These are phyloP conservation scores for Fusarium chuoi DNA, from an alignment of 2,329 filamentous ascomycete species.

Conservation along the genomic window DNA sequence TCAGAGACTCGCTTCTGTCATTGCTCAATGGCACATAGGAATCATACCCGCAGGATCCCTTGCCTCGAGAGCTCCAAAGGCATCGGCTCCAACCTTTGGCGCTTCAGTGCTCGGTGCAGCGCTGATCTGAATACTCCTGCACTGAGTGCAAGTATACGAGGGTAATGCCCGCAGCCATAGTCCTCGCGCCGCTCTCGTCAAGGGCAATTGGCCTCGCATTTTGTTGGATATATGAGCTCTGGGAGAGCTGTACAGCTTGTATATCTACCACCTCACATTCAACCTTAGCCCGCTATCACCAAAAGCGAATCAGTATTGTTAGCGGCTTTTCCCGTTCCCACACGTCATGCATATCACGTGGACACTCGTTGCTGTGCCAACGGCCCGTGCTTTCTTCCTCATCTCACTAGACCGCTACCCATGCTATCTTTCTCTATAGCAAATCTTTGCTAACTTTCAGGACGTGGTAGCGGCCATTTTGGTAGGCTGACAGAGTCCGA, in stretches of 20 bases:
- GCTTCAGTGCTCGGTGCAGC: constrained; percentile 68
- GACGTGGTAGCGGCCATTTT: constrained; percentile 38
- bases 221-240: constrained; percentile 40
- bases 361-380: constrained; percentile 34
- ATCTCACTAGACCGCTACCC: constrained; percentile 24
- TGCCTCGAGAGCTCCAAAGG: constrained; percentile 62
- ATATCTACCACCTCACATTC: constrained; percentile 26
- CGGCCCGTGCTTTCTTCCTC: constrained; percentile 16
- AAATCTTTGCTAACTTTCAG: constrained; percentile 34
- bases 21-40: constrained; percentile 1
- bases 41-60: constrained; percentile 63
- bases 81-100: constrained; percentile 62
- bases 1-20: constrained; percentile 19
- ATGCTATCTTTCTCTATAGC: constrained; percentile 27
- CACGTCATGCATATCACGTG: constrained; percentile 45
- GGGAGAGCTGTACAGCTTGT: constrained; percentile 30
- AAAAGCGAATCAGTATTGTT: constrained; percentile 33
- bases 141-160: constrained; percentile 63
- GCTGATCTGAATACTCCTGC: constrained; percentile 71
- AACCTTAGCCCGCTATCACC: constrained; percentile 1
- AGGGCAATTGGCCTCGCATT: constrained; percentile 58
- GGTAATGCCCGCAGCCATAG: constrained; percentile 44
- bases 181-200: constrained; percentile 51
- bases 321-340: constrained; percentile 49
- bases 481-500: constrained; percentile 42